Evolutionary conservation across 441 rosid genomes (phyloP).

Genomic region (Raphanus hybrid): DNA sequence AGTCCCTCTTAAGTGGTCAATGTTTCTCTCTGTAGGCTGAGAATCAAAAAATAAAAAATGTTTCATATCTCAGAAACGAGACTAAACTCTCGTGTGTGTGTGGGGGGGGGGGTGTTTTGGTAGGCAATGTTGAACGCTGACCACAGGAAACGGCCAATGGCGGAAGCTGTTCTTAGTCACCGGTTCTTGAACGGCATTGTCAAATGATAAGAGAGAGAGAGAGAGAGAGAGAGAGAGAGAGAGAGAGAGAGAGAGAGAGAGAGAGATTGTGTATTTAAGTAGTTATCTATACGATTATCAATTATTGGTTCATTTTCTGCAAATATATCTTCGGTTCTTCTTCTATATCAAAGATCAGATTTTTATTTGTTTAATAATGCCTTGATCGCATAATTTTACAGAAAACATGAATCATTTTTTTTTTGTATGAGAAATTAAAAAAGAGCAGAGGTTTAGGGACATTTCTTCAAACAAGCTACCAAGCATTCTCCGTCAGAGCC

Average conservation of each 20-base stretch:
- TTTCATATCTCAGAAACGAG: background rate
- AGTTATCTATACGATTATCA: background rate
- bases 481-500: background rate
- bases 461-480: constrained; percentile 12
- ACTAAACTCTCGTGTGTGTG: background rate
- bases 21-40: background rate
- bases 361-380: constrained; percentile 2
- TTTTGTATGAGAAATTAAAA: background rate
- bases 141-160: constrained; percentile 74
- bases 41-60: background rate
- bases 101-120: constrained; percentile 29
- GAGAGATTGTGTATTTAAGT: constrained; percentile 23
- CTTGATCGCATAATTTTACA: background rate
- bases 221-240: background rate
- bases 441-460: background rate
- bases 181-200: constrained; percentile 58
- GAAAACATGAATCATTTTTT: constrained; percentile 14
- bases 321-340: background rate
- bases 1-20: background rate
- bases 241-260: background rate
- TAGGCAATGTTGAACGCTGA: constrained; percentile 87
- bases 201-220: constrained; percentile 37
- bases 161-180: constrained; percentile 76
- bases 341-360: background rate
- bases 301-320: background rate